Evolutionary conservation across 805 yeast genomes (phyloP), one percentile per base, ranked within the genome.

Genomic region (Spathaspora passalidarum): DNA sequence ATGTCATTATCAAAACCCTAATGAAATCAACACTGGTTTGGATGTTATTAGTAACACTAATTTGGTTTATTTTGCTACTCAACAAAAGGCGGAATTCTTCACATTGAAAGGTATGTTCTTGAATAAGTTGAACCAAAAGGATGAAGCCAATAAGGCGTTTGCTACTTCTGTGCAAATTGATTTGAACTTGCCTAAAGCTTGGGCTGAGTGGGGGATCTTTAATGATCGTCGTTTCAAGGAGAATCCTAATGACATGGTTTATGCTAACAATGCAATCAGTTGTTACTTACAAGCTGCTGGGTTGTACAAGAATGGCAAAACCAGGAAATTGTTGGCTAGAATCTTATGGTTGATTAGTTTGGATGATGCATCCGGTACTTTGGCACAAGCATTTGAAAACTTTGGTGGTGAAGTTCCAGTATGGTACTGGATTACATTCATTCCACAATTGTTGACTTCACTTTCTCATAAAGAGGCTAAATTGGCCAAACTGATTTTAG

Each of bases 151-250:
- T 61, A 96, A 94, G 62, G 97, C 97, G 0, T 94, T 94, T 71
- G 96, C 98, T 1, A 88, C 97, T 2, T 97, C 99, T 1, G 97
- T 94, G 16, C 98, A 94, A 64, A 83, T 94, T 47, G 99, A 95
- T 59, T 77, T 92, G 55, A 89, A 91, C 57, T 67, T 94, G 40
- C 96, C 98, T 1, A 92, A 94, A 63, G 98, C 99, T 0, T 94
- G 99, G 99, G 98, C 97, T 3, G 97, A 95, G 62, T 94, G 99
- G 99, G 99, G 99, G 49, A 82, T 84, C 61, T 94, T 89, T 69
- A 91, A 91, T 61, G 99, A 94, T 56, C 80, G 84, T 22, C 75
- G 96, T 36, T 83, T 89, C 63, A 86, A 88, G 53, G 96, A 89
- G 53, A 84, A 84, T 49, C 92, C 91, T 1, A 80, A 73, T 42